A percentile compares a stretch with the other conserved stretches of the same genome.
phyloP scores from a whole-genome alignment of 139 green algal genomes.

The Nannochloris sp. region DNA sequence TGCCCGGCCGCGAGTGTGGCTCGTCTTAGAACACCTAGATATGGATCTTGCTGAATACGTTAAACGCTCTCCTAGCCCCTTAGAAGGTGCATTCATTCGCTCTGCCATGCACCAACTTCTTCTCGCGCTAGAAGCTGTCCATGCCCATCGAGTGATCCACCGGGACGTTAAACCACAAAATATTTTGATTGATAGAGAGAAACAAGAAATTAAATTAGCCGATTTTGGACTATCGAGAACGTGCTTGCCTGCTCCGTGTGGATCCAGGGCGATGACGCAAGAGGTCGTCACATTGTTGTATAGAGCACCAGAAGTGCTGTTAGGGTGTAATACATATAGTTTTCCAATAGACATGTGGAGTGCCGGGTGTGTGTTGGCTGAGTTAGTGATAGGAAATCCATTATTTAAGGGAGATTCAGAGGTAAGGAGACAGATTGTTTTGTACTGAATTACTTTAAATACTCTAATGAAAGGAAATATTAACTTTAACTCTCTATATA shows the following conservation, averaged over 20 bases:
- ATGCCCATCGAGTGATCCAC: slow-evolving; percentile 76
- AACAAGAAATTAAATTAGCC: slow-evolving; percentile 48
- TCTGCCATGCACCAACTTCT: slow-evolving; percentile 74
- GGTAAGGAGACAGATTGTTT: slow-evolving; percentile 22
- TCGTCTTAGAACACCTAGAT: slow-evolving; percentile 57
- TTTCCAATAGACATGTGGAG: slow-evolving; percentile 81
- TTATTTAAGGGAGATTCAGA: slow-evolving; percentile 73
- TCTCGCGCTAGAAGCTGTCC: slow-evolving; percentile 53
- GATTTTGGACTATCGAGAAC: slow-evolving; percentile 62
- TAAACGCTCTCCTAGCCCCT: neutral
- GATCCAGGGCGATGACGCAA: slow-evolving; percentile 30
- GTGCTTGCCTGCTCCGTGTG: slow-evolving; percentile 39
- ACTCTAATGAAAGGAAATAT: slow-evolving; percentile 4
- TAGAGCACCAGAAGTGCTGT: slow-evolving; percentile 84
- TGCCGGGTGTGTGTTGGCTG: slow-evolving; percentile 82
- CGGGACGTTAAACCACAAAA: slow-evolving; percentile 73
- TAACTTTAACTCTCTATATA: neutral
- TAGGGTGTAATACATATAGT: slow-evolving; percentile 53
- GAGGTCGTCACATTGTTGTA: slow-evolving; percentile 91
- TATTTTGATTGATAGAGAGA: slow-evolving; percentile 54
- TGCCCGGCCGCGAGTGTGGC: slow-evolving; percentile 49
- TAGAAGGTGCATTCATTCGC: slow-evolving; percentile 20
- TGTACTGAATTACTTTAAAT: too few species aligned
- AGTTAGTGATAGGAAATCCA: slow-evolving; percentile 59
- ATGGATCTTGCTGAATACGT: slow-evolving; percentile 50